Conservation (phyloP, 305 asterid genomes). For the Fraxinus albicans region DNA sequence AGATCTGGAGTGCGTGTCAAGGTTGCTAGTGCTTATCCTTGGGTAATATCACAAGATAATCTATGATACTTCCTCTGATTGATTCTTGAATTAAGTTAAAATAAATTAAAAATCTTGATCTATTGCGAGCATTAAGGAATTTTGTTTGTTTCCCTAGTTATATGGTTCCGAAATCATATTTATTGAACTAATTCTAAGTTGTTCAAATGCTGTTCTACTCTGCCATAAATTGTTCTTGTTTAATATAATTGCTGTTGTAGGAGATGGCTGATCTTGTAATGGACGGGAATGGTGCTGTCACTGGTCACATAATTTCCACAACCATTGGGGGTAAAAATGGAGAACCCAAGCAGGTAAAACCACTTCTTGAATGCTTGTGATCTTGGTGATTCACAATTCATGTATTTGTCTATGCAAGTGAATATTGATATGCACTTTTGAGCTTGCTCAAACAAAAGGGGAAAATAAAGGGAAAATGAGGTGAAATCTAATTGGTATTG, state of each 20-base stretch:
- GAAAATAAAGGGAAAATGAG: not conserved
- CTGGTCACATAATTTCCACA: conserved; percentile 92
- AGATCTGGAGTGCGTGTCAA: not conserved
- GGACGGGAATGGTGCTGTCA: conserved; percentile 68
- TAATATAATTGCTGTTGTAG: conserved; percentile 35
- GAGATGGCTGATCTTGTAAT: conserved; percentile 75
- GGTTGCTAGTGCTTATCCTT: not conserved
- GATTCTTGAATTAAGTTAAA: not conserved
- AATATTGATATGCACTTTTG: not conserved
- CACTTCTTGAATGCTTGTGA: conserved; percentile 2
- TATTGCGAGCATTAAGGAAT: not conserved
- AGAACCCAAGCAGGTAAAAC: conserved; percentile 84
- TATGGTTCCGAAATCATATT: not conserved
- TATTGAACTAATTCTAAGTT: not conserved
- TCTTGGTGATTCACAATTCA: not conserved
- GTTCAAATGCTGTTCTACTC: conserved; percentile 5
- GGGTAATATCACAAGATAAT: not conserved
- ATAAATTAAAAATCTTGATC: not conserved
- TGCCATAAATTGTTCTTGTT: conserved; percentile 19
- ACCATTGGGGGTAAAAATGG: conserved; percentile 97
- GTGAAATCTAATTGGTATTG: conserved; percentile 19
- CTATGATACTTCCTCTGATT: conserved; percentile 18
- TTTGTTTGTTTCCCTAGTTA: not conserved
- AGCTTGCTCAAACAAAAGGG: not conserved
- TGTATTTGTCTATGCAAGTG: not conserved